Percentiles rank a stretch among this genome's conserved stretches.
These are phyloP conservation scores for Didymella lethalis DNA, from an alignment of 2,329 filamentous ascomycete species.

Conservation along the genomic window DNA sequence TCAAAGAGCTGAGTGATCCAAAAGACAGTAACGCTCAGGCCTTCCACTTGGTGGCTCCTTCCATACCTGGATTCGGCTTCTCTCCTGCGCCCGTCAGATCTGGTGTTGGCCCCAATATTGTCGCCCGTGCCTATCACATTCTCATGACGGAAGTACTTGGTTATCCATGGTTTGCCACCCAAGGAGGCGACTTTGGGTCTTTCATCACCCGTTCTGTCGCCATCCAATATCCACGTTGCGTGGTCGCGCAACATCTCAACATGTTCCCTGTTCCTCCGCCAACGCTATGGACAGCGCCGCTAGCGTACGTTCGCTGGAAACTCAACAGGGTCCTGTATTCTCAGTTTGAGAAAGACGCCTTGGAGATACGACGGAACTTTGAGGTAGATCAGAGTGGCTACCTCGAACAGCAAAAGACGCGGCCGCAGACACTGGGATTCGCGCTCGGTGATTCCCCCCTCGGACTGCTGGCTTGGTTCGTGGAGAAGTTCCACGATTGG, in stretches of 20 bases:
- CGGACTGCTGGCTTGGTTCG: constrained; percentile 77
- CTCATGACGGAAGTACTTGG: constrained; percentile 71
- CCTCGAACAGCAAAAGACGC: constrained; percentile 65
- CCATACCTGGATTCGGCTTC: constrained; percentile 64
- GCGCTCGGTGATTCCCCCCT: constrained; percentile 72
- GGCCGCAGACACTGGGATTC: constrained; percentile 71
- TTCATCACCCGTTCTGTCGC: constrained; percentile 70
- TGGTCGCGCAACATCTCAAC: constrained; percentile 70
- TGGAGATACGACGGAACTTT: constrained; percentile 60
- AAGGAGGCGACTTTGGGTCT: constrained; percentile 77
- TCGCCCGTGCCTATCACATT: constrained; percentile 70
- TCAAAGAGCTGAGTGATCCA: constrained; percentile 54
- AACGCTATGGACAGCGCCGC: constrained; percentile 60
- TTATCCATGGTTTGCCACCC: constrained; percentile 63
- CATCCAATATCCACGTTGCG: constrained; percentile 64
- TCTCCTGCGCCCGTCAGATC: constrained; percentile 57
- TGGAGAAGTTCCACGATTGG: constrained; percentile 82
- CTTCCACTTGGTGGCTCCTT: constrained; percentile 63
- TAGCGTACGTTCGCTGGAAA: constrained; percentile 47
- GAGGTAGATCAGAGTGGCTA: constrained; percentile 65
- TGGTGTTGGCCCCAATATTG: constrained; percentile 65
- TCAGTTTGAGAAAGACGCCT: constrained; percentile 1
- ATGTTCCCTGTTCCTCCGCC: constrained; percentile 57
- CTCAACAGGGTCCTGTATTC: constrained; percentile 6
- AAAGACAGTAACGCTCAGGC: constrained; percentile 51